Conservation (phyloP, 805 yeast species). For the Phaffomyces opuntiae region DNA sequence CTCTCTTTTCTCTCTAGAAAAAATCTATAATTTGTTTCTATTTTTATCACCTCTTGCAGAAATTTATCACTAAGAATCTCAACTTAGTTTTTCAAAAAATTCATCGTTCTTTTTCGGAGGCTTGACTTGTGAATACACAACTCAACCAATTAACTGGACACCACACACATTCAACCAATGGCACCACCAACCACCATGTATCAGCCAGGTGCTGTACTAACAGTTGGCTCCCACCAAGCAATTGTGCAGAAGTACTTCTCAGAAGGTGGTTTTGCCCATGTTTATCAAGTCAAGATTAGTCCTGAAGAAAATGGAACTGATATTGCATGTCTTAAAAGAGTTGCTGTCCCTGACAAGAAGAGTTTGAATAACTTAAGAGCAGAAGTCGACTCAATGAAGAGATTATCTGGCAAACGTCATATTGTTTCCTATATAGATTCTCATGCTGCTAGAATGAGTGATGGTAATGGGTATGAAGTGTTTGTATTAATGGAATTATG, state of each 20-base stretch:
- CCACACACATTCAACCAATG: neutral
- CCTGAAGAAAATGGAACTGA: conserved; percentile 49
- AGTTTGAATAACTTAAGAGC: conserved; percentile 78
- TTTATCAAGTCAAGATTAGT: conserved; percentile 67
- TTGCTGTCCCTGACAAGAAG: conserved; percentile 88
- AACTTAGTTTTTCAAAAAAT: neutral
- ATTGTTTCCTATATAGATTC: conserved; percentile 92
- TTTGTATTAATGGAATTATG: conserved; percentile 78
- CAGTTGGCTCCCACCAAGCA: conserved; percentile 82
- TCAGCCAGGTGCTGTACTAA: conserved; percentile 66
- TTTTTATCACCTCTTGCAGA: neutral
- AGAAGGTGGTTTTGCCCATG: conserved; percentile 95
- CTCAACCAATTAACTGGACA: neutral
- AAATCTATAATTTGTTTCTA: neutral
- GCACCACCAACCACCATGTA: conserved; percentile 58
- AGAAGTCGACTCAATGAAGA: conserved; percentile 96
- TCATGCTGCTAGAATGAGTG: conserved; percentile 72
- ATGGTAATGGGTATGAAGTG: conserved; percentile 60
- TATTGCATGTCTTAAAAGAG: conserved; percentile 84
- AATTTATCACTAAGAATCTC: neutral
- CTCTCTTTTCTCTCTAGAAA: no score
- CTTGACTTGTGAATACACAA: neutral
- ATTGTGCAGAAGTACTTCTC: conserved; percentile 65
- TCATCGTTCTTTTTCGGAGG: neutral
- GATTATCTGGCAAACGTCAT: conserved; percentile 68